A percentile compares a stretch with the other conserved stretches of the same genome.
These are phyloP conservation scores for Daedaleopsis sinensis DNA, from an alignment of 768 basidiomycete genomes.

Conservation along the genomic window DNA sequence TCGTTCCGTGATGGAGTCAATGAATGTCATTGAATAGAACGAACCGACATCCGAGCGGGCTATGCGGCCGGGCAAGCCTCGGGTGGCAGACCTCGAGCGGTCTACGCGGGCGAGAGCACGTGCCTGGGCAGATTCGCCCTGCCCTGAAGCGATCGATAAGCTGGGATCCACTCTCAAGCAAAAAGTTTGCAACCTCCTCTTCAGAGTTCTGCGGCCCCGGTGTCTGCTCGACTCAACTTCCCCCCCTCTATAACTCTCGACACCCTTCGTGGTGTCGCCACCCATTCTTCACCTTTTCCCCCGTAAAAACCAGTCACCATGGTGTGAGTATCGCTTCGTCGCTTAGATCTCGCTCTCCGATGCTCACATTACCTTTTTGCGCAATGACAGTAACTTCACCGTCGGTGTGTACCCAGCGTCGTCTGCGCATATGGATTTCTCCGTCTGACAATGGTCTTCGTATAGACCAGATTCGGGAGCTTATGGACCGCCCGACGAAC, in stretches of 20 bases:
- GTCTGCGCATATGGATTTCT: background rate
- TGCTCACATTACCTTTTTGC: constrained; percentile 33
- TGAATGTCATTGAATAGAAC: background rate
- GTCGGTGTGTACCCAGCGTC: constrained; percentile 57
- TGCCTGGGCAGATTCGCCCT: constrained; percentile 29
- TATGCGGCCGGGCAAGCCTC: too few relatives aligned
- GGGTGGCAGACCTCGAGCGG: background rate
- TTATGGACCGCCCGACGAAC: constrained; percentile 91
- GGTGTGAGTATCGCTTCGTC: constrained; percentile 64
- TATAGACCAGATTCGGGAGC: constrained; percentile 80
- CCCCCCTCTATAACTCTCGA: constrained; percentile 13
- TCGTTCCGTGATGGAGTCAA: too few relatives aligned
- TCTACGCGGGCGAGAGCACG: constrained; percentile 5
- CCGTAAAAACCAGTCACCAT: constrained; percentile 60
- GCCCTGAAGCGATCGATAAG: constrained; percentile 56
- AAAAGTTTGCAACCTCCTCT: constrained; percentile 30
- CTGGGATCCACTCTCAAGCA: constrained; percentile 21
- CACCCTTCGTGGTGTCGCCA: constrained; percentile 24
- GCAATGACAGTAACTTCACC: constrained; percentile 76
- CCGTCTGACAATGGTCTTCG: constrained; percentile 13
- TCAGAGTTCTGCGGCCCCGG: constrained; percentile 34
- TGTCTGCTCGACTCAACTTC: constrained; percentile 30
- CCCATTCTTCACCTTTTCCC: constrained; percentile 24
- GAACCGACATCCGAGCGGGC: background rate
- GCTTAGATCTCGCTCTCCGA: constrained; percentile 4